Percentiles rank a stretch among this genome's conserved stretches.
Conservation (phyloP, 208 protist species). For the Zelonia costaricensis region DNA sequence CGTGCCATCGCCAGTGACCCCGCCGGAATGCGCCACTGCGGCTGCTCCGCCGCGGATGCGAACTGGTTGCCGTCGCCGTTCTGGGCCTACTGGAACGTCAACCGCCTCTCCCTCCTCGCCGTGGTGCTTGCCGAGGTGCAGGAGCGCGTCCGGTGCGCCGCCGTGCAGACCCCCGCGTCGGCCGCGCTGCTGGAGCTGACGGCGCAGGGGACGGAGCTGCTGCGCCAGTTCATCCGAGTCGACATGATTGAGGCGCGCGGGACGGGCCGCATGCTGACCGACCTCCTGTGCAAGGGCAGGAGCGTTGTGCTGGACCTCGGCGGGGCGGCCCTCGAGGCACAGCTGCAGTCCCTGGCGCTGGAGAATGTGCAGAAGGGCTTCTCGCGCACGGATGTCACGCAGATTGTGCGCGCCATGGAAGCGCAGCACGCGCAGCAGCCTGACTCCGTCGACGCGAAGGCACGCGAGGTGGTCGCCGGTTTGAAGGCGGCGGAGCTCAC, state of each 20-base stretch:
- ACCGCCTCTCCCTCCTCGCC: background rate
- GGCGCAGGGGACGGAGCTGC: conserved; percentile 13
- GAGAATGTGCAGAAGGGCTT: conserved; percentile 23
- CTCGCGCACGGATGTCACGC: background rate
- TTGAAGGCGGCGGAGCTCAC: conserved; percentile 13
- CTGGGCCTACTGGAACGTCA: background rate
- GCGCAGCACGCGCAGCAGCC: background rate
- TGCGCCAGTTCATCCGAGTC: conserved; percentile 10
- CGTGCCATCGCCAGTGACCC: background rate
- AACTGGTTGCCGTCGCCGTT: background rate
- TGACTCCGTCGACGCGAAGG: background rate
- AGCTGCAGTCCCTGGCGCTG: conserved; percentile 18
- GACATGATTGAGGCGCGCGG: conserved; percentile 16
- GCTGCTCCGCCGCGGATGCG: background rate
- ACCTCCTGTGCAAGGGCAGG: conserved; percentile 4
- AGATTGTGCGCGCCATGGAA: conserved; percentile 2
- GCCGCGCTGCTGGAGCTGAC: conserved; percentile 3
- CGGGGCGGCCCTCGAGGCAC: conserved; percentile 6
- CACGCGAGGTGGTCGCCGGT: background rate
- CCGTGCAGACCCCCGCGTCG: background rate
- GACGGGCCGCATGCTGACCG: conserved; percentile 8
- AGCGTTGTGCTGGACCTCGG: conserved; percentile 8
- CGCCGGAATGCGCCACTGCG: background rate
- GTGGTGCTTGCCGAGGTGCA: conserved; percentile 1
- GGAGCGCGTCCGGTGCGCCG: background rate